Base-by-base conservation (phyloP, 176 grass and related monocot genomes). In the Cenchrus americanus region DNA sequence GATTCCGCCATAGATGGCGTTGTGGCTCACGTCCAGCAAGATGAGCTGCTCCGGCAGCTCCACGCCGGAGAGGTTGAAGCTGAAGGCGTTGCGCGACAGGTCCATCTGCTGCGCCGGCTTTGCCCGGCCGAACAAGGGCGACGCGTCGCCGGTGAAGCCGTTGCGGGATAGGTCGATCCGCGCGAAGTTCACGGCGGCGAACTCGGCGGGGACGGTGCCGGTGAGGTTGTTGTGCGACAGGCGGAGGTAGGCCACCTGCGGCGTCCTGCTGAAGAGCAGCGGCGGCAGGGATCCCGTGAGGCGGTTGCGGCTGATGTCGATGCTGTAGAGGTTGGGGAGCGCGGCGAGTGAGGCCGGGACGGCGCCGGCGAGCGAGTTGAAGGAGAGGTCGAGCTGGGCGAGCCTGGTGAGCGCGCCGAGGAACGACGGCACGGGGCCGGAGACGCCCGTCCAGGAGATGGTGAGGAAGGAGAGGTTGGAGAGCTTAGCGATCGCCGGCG, bases 171-270 rank as follows among this genome's bases (percentile, higher is more conserved):
- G 84, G 78, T 97, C 91, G 2, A 97, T 8, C 10, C 50, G 53
- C 5, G 42, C 60, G 58, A 88, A 85, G 1, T 26, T 69, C 53
- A 82, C 74, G 2, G 27, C 8, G 23, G 77, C 73, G 30, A 87
- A 90, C 24, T 87, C 92, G 12, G 62, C 0, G 0, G 94, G 94
- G 13, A 97, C 60, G 14, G 10, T 0, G 40, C 91, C 91, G 9
- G 84, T 73, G 72, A 97, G 87, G 84, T 89, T 89, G 84, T 94
- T 97, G 78, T 88, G 72, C 22, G 87, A 90, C 21, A 96, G 83
- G 43, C 73, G 10, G 24, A 97, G 91, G 75, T 88, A 90, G 1
- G 73, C 84, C 30, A 1, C 62, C 10, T 1, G 73, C 10, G 2
- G 66, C 5, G 64, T 12, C n/a, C 48, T 78, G 42, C 68, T 21